Conservation (phyloP, 164 flowering plant species). For the Warburgia ugandensis region DNA sequence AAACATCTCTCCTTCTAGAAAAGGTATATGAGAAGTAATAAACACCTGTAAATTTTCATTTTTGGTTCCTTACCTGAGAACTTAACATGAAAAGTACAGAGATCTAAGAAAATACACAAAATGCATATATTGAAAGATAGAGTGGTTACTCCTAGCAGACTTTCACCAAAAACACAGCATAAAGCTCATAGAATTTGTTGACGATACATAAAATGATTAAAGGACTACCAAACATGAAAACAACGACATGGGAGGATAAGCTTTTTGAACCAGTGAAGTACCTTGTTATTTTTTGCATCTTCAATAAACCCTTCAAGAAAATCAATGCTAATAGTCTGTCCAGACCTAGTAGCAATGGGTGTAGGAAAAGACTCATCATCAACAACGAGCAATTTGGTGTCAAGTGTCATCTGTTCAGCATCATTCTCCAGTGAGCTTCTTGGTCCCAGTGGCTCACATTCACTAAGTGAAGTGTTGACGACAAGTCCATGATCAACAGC, state of each 20-base stretch:
- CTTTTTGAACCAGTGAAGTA: conserved; percentile 14
- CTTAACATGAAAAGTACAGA: no score
- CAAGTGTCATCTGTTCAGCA: conserved; percentile 15
- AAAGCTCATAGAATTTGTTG: background rate
- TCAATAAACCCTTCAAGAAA: conserved; percentile 55
- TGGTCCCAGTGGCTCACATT: conserved; percentile 12
- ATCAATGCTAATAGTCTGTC: conserved; percentile 38
- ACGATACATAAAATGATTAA: background rate
- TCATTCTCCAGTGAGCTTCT: conserved; percentile 11
- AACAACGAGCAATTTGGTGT: conserved; percentile 17
- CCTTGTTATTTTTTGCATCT: conserved; percentile 84
- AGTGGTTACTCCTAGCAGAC: background rate
- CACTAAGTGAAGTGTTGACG: conserved; percentile 3
- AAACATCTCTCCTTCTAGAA: background rate
- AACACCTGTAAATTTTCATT: no score
- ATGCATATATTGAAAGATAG: background rate
- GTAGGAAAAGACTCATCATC: conserved; percentile 22
- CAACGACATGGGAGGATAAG: background rate
- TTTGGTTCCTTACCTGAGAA: background rate
- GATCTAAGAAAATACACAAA: no score
- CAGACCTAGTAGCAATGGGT: conserved; percentile 24
- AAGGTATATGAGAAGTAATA: no score
- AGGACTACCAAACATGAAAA: background rate
- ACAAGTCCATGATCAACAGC: conserved; percentile 11
- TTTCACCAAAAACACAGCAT: background rate